phyloP scores from a whole-genome alignment of 805 yeast species.

The Candida methanosorbosa region DNA sequence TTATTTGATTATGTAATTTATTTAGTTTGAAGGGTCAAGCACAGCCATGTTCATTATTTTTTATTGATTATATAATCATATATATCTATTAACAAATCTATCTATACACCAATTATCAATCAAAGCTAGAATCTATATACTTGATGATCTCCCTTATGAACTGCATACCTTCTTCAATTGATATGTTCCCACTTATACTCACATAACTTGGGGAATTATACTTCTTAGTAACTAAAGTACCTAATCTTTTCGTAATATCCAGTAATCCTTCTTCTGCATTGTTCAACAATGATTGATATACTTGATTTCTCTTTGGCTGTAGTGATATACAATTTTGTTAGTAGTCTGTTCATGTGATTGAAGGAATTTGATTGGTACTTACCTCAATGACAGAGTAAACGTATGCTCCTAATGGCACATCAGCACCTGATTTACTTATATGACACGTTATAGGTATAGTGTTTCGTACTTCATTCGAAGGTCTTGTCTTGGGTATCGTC shows the following conservation, averaged over 20 bases:
- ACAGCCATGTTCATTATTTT: no score
- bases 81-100: no score
- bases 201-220: conserved; percentile 36
- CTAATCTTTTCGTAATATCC: conserved; percentile 35
- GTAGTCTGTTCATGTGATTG: not conserved
- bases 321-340: conserved; percentile 1
- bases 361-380: no score
- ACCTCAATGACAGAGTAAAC: conserved; percentile 33
- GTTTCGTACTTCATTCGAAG: conserved; percentile 8
- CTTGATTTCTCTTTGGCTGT: conserved; percentile 11
- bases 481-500: conserved; percentile 10
- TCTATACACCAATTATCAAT: not conserved
- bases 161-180: conserved; percentile 23
- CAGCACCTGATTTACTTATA: conserved; percentile 23
- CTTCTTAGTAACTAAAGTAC: conserved; percentile 31
- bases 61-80: no score
- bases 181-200: conserved; percentile 31
- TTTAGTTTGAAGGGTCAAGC: not conserved
- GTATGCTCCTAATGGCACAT: conserved; percentile 30
- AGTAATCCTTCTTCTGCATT: conserved; percentile 30
- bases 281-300: conserved; percentile 35
- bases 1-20: no score
- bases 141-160: conserved; percentile 18
- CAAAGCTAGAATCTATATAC: not conserved
- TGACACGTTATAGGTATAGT: conserved; percentile 28